Conservation (phyloP, 805 yeast species). For the Pachysolen tannophilus region DNA sequence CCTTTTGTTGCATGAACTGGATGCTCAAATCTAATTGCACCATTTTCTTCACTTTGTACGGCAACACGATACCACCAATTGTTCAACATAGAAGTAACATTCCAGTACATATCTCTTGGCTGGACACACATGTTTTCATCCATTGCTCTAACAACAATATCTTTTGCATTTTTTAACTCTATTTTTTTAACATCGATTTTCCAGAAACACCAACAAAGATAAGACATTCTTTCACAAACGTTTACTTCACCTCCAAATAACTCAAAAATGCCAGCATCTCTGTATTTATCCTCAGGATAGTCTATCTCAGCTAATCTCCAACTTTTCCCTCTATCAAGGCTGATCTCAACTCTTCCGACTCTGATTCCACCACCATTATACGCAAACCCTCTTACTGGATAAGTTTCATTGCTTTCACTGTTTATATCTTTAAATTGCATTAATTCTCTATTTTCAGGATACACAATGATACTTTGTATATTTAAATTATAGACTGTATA, state of each 20-base stretch:
- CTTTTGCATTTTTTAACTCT: constrained; percentile 17
- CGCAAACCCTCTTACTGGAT: constrained; percentile 24
- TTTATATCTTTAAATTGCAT: constrained; percentile 12
- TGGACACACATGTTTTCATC: constrained; percentile 26
- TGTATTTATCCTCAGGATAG: constrained; percentile 25
- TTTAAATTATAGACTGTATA: constrained; percentile 27
- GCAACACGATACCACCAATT: constrained; percentile 30
- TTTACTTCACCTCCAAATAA: constrained; percentile 25
- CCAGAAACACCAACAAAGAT: constrained; percentile 30
- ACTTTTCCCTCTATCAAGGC: constrained; percentile 22
- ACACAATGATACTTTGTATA: constrained; percentile 24
- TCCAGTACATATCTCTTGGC: constrained; percentile 30
- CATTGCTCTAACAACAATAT: constrained; percentile 26
- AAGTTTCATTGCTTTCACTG: constrained; percentile 10
- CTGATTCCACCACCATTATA: constrained; percentile 29
- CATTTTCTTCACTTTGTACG: constrained; percentile 8
- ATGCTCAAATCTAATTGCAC: constrained; percentile 17
- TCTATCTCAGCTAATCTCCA: constrained; percentile 23
- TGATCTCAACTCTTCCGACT: constrained; percentile 25
- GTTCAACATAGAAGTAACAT: constrained; percentile 27
- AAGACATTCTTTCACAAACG: constrained; percentile 24
- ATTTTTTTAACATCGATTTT: constrained; percentile 15
- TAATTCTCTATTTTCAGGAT: constrained; percentile 21
- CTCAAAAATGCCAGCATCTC: constrained; percentile 22
- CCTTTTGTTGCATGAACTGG: constrained; percentile 18